Evolutionary conservation across 768 basidiomycete species (phyloP).

Genomic region (Suillus weaverae): DNA sequence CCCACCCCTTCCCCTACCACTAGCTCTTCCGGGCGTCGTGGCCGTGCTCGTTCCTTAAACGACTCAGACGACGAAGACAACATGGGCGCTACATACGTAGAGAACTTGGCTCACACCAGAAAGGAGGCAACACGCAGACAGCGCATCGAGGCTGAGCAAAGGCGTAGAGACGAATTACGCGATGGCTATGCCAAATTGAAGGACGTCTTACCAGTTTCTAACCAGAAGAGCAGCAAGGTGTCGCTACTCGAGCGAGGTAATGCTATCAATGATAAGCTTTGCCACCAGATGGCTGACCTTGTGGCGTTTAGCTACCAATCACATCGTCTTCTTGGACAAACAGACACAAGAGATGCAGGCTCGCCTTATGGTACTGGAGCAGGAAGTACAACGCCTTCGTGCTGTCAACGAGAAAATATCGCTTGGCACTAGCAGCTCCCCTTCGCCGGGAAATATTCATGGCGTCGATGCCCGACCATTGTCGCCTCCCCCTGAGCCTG

Average conservation of each 20-base stretch:
- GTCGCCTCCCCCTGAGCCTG: slow-evolving; percentile 65
- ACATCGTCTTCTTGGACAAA: slow-evolving; percentile 73
- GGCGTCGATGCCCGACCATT: slow-evolving; percentile 49
- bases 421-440: slow-evolving; percentile 55
- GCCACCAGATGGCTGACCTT: slow-evolving; percentile 4
- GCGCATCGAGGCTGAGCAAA: slow-evolving; percentile 88
- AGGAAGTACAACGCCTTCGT: slow-evolving; percentile 69
- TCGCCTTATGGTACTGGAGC: slow-evolving; percentile 64
- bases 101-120: slow-evolving; percentile 72
- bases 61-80: slow-evolving; percentile 73
- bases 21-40: slow-evolving; percentile 67
- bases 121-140: slow-evolving; percentile 85
- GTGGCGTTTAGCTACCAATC: slow-evolving; percentile 62
- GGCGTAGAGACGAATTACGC: slow-evolving; percentile 83
- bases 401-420: slow-evolving; percentile 84
- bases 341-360: slow-evolving; percentile 69
- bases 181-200: slow-evolving; percentile 89
- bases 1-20: slow-evolving; percentile 78
- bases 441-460: slow-evolving; percentile 50
- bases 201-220: slow-evolving; percentile 82
- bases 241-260: slow-evolving; percentile 84
- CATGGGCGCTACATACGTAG: slow-evolving; percentile 67
- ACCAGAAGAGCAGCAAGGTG: slow-evolving; percentile 91
- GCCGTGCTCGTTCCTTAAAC: slow-evolving; percentile 63
- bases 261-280: slow-evolving; percentile 22